Evolutionary conservation across 768 basidiomycete genomes (phyloP), one percentile per base, ranked within the genome.

Genomic region (Calocybe indica): DNA sequence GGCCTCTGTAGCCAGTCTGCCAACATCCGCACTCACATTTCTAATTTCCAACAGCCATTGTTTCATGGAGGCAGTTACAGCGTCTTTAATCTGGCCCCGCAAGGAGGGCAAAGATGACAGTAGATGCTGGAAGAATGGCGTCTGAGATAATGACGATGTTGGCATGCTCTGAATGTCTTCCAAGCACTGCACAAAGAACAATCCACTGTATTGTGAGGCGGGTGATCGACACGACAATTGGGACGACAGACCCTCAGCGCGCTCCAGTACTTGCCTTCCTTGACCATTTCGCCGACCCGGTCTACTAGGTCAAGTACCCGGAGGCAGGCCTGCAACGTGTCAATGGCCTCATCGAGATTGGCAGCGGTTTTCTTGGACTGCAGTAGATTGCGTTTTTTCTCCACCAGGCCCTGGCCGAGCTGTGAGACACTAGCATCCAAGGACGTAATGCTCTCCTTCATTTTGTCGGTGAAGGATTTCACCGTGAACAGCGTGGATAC

Each of bases 11-110:
- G 94, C 94, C 3, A 90, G 76, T 53, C 75, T 77, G 4, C 96
- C 96, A 6, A 99, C 88, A 44, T 85, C 78, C 1, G 84, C 82
- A 45, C 89, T 90, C 49, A 87, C 76, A 56, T 96, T 92, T 48
- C 96, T 74, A 45, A 97, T 92, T 58, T 98, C 94, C 41, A 96
- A 79, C 28, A 99, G 69, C 96, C 96, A 99, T 53, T 95, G 87
- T 59, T 97, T 98, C 72, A 90, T 86, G 5, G 92, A 91, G 0
- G 92, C 91, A 3, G 91, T 94, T 4, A 97, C 95, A 1, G 91
- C 87, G 58, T 89, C 89, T 64, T 92, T 91, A 60, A 99, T 90
- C 58, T 93, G 90, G 12, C 74, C 70, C 5, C 93, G 85, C 37
- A 94, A 72, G 1, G 93, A 94, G 3, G 96, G 96, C 37, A 99